Conservation (phyloP, 75 land plant genomes). For the Pinus albicaulis region DNA sequence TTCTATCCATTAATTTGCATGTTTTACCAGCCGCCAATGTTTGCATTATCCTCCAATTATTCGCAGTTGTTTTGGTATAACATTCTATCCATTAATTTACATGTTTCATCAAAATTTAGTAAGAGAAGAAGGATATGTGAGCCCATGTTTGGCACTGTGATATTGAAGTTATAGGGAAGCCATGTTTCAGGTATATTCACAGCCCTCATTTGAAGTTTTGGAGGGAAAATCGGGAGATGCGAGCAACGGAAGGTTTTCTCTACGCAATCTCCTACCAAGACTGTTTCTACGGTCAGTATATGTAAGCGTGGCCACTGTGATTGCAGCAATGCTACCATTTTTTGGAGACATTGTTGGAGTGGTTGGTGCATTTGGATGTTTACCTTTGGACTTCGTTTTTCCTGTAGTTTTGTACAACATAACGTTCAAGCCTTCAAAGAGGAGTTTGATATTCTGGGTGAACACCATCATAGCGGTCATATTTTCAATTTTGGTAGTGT, state of each 20-base stretch:
- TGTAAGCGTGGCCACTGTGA: conserved; percentile 32
- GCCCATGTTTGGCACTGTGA: background rate
- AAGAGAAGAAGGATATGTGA: no score
- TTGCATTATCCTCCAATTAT: conserved; percentile 55
- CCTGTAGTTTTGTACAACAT: conserved; percentile 57
- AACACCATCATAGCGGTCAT: conserved; percentile 39
- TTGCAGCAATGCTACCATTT: conserved; percentile 86
- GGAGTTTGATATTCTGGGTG: conserved; percentile 39
- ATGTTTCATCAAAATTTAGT: background rate
- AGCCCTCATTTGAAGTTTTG: conserved; percentile 67
- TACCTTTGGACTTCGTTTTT: conserved; percentile 71
- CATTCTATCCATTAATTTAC: no score
- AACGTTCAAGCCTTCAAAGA: conserved; percentile 51
- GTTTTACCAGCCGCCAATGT: no score
- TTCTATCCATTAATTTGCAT: no score
- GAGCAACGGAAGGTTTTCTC: conserved; percentile 35
- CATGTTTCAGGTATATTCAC: conserved; percentile 60
- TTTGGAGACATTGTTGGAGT: conserved; percentile 78
- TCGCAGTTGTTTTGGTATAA: conserved; percentile 48
- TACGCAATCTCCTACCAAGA: conserved; percentile 60
- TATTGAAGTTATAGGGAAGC: no score
- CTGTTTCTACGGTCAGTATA: conserved; percentile 36
- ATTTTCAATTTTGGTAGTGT: conserved; percentile 29
- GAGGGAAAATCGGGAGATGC: conserved; percentile 46
- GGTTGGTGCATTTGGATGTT: conserved; percentile 73